These are phyloP conservation scores for Populus tomentosa DNA, from an alignment of 441 rosid genomes.

Conservation along the genomic window DNA sequence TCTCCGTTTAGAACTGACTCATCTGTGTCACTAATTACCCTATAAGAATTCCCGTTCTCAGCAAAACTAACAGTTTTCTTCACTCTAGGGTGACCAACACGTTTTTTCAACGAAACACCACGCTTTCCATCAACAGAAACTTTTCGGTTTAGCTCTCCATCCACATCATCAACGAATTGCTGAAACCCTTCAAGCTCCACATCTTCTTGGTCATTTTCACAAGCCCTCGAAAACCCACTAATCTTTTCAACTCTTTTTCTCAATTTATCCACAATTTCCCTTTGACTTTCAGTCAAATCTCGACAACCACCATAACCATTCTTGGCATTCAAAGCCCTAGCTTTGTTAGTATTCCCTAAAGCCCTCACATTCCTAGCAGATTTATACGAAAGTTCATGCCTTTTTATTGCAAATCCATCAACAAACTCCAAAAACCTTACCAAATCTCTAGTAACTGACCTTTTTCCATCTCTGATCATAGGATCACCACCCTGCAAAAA, in stretches of 20 bases:
- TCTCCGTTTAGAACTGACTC: conserved; percentile 37
- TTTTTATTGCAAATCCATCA: conserved; percentile 48
- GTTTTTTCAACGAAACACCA: conserved; percentile 23
- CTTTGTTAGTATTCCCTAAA: conserved; percentile 24
- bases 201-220: conserved; percentile 43
- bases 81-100: conserved; percentile 37
- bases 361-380: conserved; percentile 34
- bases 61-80: conserved; percentile 53
- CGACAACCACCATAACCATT: conserved; percentile 20
- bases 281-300: conserved; percentile 21
- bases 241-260: conserved; percentile 43
- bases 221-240: conserved; percentile 35
- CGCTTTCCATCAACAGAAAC: conserved; percentile 7
- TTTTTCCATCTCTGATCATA: conserved; percentile 73
- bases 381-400: conserved; percentile 25
- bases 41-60: conserved; percentile 48
- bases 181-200: conserved; percentile 71
- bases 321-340: conserved; percentile 31
- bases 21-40: conserved; percentile 31
- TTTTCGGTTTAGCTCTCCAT: conserved; percentile 20
- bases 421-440: conserved; percentile 54
- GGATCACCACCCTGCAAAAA: conserved; percentile 61
- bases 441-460: conserved; percentile 65
- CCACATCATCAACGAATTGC: conserved; percentile 35
- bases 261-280: conserved; percentile 36